Base-by-base conservation (phyloP, 2,329 filamentous ascomycete genomes). In the Seiridium cupressi region DNA sequence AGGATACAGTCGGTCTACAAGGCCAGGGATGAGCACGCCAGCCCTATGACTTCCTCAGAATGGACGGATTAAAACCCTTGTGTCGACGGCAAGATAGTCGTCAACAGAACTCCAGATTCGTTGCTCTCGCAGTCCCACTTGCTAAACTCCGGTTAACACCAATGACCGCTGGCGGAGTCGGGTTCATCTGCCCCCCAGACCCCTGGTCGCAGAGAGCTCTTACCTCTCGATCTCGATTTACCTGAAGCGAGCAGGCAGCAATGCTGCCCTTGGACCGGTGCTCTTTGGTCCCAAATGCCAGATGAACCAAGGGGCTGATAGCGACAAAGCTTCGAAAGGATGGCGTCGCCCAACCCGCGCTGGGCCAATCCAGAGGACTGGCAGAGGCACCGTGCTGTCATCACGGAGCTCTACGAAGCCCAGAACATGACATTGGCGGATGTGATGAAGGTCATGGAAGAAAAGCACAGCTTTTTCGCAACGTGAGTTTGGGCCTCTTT, bases 371-470 rank as follows among this genome's bases (percentile, higher is more conserved):
- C 42, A 7, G 18, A 47, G 5, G 54, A 18, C n/a, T 57, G 54
- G 54, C 38, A 57, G 38, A 40, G 13, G 7, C 54, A 57, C 32
- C 54, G 54, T 5, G 38, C n/a, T 5, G 46, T 32, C 54, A 57
- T 57, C 34, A 57, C 18, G 10, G 54, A 57, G 8, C 18, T 57
- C 5, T 57, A 57, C 54, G 40, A 34, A n/a, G 18, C 5, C 8
- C 38, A 35, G 31, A 47, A 47, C 31, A 32, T 57, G 40, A 57
- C 26, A 31, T 40, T 57, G 10, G 7, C 11, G 26, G 44, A 47
- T 11, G 42, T 57, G 5, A 57, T 57, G 40, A 47, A 57, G 44
- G 35, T 57, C 4, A 57, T 57, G 54, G 38, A 57, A 18, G 31
- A 44, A 3, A 34, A 57, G 11, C 44, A 57, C 32, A 4, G 44